These are phyloP conservation scores for Starmerella davenportii DNA, from an alignment of 805 yeast species.

Conservation along the genomic window DNA sequence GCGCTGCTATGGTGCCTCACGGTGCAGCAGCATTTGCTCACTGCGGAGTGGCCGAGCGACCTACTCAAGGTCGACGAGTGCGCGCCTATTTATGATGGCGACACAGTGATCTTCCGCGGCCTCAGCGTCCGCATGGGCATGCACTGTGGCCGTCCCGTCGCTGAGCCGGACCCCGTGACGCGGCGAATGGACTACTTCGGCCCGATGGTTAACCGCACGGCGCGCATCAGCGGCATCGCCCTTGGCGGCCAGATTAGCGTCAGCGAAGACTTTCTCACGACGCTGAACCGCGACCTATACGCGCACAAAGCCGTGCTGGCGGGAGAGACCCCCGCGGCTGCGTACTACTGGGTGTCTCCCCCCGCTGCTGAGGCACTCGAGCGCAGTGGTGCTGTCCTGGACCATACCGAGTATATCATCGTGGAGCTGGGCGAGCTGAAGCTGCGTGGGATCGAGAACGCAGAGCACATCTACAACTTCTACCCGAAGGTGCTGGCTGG, in stretches of 20 bases:
- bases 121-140: conserved; percentile 93
- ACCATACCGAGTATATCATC: conserved; percentile 50
- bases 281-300: conserved; percentile 37
- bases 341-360: conserved; percentile 8
- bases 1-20: conserved; percentile 90
- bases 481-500: conserved; percentile 50
- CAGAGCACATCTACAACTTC: conserved; percentile 64
- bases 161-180: conserved; percentile 86
- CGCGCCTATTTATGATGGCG: conserved; percentile 52
- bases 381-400: conserved; percentile 26
- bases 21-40: conserved; percentile 66
- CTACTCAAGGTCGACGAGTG: conserved; percentile 74
- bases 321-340: conserved; percentile 9
- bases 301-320: conserved; percentile 21
- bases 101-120: conserved; percentile 57
- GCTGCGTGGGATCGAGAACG: conserved; percentile 84
- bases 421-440: conserved; percentile 69
- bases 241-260: conserved; percentile 96
- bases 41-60: conserved; percentile 92
- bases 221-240: conserved; percentile 84
- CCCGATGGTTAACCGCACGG: conserved; percentile 92
- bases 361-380: conserved; percentile 11
- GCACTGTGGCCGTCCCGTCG: conserved; percentile 96
- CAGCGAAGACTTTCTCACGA: conserved; percentile 63
- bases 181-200: conserved; percentile 98